These are phyloP conservation scores for Mallotus repandus DNA, from an alignment of 441 rosid species.

Conservation along the genomic window DNA sequence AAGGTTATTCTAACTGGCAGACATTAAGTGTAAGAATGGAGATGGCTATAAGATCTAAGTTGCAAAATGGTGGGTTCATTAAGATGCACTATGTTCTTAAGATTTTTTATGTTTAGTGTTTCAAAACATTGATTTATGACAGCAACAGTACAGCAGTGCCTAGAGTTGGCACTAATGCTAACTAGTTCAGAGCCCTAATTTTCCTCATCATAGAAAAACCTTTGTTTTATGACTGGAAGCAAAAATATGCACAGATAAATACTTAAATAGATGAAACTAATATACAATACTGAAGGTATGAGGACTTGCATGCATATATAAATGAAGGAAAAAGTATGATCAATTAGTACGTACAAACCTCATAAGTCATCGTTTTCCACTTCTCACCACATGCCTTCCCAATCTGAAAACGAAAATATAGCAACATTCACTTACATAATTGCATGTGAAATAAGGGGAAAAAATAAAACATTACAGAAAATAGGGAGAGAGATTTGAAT, in stretches of 20 bases:
- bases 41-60: background rate
- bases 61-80: background rate
- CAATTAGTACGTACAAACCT: slow-evolving; percentile 43
- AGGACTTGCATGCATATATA: background rate
- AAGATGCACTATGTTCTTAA: background rate
- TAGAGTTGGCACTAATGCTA: background rate
- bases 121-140: background rate
- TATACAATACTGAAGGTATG: background rate
- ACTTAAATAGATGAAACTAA: background rate
- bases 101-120: background rate
- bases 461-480: background rate
- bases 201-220: background rate
- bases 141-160: background rate
- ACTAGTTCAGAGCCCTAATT: background rate
- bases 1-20: slow-evolving; percentile 4
- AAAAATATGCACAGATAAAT: background rate
- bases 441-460: background rate
- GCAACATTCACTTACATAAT: slow-evolving; percentile 9
- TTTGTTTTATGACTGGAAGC: background rate
- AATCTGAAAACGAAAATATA: slow-evolving; percentile 44
- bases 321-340: background rate
- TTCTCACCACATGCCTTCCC: slow-evolving; percentile 97
- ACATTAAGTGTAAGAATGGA: background rate
- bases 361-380: slow-evolving; percentile 88
- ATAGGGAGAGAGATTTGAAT: slow-evolving; percentile 5